Conservation (phyloP, 2,329 filamentous ascomycete genomes). For the Periconia sp. region DNA sequence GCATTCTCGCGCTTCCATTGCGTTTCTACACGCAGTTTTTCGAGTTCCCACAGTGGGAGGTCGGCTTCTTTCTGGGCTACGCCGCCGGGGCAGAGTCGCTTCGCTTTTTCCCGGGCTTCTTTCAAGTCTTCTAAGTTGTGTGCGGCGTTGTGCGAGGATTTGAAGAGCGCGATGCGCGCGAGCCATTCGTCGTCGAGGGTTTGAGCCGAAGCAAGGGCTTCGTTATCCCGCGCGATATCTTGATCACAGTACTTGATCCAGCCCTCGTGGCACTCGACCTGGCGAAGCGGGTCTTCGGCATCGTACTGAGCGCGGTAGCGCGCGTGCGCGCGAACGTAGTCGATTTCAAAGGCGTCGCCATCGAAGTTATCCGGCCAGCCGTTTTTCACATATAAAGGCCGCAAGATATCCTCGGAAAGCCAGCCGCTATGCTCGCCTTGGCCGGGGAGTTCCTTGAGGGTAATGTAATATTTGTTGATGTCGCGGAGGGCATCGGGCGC, state of each 20-base stretch:
- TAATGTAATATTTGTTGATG: slow-evolving; percentile 13
- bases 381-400: slow-evolving; percentile 3
- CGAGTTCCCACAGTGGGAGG: slow-evolving; percentile 5
- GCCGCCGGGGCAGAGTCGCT: slow-evolving; percentile 5
- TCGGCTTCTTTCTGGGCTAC: slow-evolving; percentile 2
- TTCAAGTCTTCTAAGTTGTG: not conserved
- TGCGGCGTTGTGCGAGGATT: not conserved
- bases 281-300: slow-evolving; percentile 1
- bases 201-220: not conserved
- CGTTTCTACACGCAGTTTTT: slow-evolving; percentile 1
- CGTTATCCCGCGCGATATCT: not conserved
- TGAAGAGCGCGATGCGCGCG: slow-evolving; percentile 1
- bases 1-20: not conserved
- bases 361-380: slow-evolving; percentile 21
- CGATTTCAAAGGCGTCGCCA: slow-evolving; percentile 15
- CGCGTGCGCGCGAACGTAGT: slow-evolving; percentile 10
- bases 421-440: slow-evolving; percentile 1
- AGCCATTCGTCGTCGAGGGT: slow-evolving; percentile 1
- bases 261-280: slow-evolving; percentile 1
- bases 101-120: slow-evolving; percentile 1
- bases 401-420: not conserved
- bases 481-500: slow-evolving; percentile 17
- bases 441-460: slow-evolving; percentile 13
- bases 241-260: not conserved
- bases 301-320: slow-evolving; percentile 6